A percentile compares a stretch with the other conserved stretches of the same genome.
Conservation (phyloP, 176 grass and related monocot species). For the Triticum turgidum region DNA sequence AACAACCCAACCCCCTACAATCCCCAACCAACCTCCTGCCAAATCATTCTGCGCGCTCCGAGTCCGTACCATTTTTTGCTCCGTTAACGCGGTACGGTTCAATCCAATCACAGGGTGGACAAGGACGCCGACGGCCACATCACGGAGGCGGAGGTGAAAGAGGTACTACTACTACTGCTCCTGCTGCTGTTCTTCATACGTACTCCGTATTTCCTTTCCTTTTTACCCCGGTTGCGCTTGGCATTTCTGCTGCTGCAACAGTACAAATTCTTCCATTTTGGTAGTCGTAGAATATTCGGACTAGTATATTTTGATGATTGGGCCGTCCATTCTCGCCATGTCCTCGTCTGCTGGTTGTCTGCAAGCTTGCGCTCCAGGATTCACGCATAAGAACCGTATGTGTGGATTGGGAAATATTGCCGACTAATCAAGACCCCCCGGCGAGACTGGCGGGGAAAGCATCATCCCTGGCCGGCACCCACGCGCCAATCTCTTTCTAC, state of each 20-base stretch:
- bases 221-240: background rate
- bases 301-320: slow-evolving; percentile 30
- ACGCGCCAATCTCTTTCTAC: slow-evolving; percentile 14
- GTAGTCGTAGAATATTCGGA: slow-evolving; percentile 13
- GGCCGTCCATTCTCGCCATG: slow-evolving; percentile 26
- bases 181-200: background rate
- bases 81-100: background rate
- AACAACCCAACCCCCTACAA: background rate
- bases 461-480: slow-evolving; percentile 43
- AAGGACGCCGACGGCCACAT: slow-evolving; percentile 92
- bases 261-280: background rate
- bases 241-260: background rate
- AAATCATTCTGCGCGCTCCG: background rate
- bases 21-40: background rate
- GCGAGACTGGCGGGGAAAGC: slow-evolving; percentile 46
- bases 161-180: slow-evolving; percentile 32
- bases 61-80: background rate
- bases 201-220: background rate
- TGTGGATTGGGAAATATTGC: slow-evolving; percentile 26
- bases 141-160: slow-evolving; percentile 86
- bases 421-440: slow-evolving; percentile 42
- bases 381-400: slow-evolving; percentile 32
- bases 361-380: slow-evolving; percentile 46
- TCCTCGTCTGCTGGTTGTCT: slow-evolving; percentile 42
- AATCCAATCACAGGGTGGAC: slow-evolving; percentile 69